These are phyloP conservation scores for Leptographium wingfieldii DNA, from an alignment of 2,329 filamentous ascomycete species.

Conservation along the genomic window DNA sequence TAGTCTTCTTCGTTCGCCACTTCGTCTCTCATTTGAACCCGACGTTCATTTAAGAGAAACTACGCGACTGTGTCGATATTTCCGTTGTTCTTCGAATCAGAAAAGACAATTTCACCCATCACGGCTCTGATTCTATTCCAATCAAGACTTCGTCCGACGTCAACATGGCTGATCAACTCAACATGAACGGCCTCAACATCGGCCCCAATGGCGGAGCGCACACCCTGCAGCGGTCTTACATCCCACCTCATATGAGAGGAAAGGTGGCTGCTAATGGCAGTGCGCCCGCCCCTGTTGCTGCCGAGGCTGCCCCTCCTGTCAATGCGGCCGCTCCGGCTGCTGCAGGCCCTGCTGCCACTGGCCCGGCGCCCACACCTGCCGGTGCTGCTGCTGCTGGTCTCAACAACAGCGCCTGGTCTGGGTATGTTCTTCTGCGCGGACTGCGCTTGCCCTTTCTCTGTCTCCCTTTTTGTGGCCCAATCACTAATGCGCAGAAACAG, in stretches of 20 bases:
- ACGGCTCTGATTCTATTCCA: too few relatives aligned
- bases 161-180: constrained; percentile 69
- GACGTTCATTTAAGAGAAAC: constrained; percentile 9
- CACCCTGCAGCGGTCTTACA: constrained; percentile 54
- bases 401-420: constrained; percentile 52
- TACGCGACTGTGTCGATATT: constrained; percentile 10
- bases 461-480: not conserved
- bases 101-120: not conserved
- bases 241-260: constrained; percentile 70
- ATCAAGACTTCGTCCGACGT: not conserved
- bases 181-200: constrained; percentile 65
- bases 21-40: constrained; percentile 9
- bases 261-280: constrained; percentile 26
- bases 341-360: constrained; percentile 3
- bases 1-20: constrained; percentile 2
- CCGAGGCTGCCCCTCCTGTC: constrained; percentile 16
- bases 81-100: not conserved
- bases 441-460: not conserved
- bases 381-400: constrained; percentile 29
- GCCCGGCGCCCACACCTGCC: not conserved
- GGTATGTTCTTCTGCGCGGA: constrained; percentile 30
- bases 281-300: not conserved
- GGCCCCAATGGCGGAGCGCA: constrained; percentile 25
- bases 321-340: constrained; percentile 5
- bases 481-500: constrained; percentile 16